Evolutionary conservation across 345 rosid species (phyloP), one percentile per base, ranked within the genome.

Genomic region (Boechera retrofracta): DNA sequence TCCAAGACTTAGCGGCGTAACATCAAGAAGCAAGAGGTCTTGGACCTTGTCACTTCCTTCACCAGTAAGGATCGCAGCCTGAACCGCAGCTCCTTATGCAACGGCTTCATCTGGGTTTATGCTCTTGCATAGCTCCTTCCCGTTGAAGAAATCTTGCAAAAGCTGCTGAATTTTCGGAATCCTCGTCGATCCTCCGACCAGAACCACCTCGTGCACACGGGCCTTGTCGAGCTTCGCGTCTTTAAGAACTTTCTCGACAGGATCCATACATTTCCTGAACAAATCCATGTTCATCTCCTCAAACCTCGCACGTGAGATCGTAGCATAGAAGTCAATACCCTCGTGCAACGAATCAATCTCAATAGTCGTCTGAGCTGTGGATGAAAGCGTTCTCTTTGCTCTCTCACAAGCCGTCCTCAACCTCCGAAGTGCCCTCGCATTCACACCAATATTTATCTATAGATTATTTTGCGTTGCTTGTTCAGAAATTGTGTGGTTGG

Each of bases 331-430:
- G 57, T 82, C 85, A 7, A 82, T 42, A 55, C 87, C 87, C 11
- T 82, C 87, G 32, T 79, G 82, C n/a, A 84, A 36, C 2, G 85
- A 84, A 64, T 84, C 87, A 4, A 85, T 82, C 76, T 82, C 87
- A 5, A 84, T 73, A 5, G 83, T 84, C 1, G 87, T 84, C 67
- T 84, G 85, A 4, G 82, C 78, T 0, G 83, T 87, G 0, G 90
- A 88, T 1, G 93, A 88, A 9, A 90, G 84, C 5, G 91, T 83
- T 36, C 93, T 82, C 85, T 90, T 89, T 0, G 93, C 96, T 36
- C 91, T 84, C 81, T 90, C 91, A 64, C 91, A 87, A 7, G 91
- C 79, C 7, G 91, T 90, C 52, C 93, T 90, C 83, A 89, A 10
- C 80, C 93, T 84, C 80, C 93, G 75, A 16, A 89, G 80, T 4